Evolutionary conservation across 192 early-diverging fungal genomes (phyloP), one percentile per base, ranked within the genome.

Genomic region (Diversispora eburnea): DNA sequence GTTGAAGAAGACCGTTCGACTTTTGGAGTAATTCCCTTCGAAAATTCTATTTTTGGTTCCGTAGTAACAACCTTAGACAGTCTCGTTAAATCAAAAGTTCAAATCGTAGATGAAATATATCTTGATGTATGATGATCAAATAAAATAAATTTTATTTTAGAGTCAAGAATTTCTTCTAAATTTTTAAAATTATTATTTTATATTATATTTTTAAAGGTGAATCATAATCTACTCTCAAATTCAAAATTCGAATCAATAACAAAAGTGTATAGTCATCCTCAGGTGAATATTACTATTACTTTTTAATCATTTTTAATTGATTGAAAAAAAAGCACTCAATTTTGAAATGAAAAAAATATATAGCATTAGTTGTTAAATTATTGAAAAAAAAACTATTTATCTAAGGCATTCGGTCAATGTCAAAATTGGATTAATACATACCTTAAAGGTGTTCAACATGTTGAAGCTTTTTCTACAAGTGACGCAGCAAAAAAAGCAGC

Each of bases 1-100:
- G 91, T 93, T 1, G 90, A 89, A 75, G 84, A 85, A 8, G 90
- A 90, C 33, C 84, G 83, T 39, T 84, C 88, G 3, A 92, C 90
- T n/a, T 97, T 94, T 74, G 94, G 94, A 6, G 79, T 98, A 65
- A 91, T 98, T 5, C 97, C 97, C 3, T 94, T 95, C 77, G 97
- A 98, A 78, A 98, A 98, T 81, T 97, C 95, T 8, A 92, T 90
- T 19, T 88, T 85, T 81, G 96, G 96, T 49, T 86, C 87, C 10
- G 96, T 98, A 3, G 86, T 89, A 7, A 81, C 90, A 60, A 95
- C 96, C 0, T 80, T 98, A 19, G 95, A 98, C 75, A 77, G 82
- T 58, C 91, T 96, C 72, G 80, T 91, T 48, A 79, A 85, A 33
- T 83, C 83, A 19, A 79, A 89, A 55, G 78, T 90, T 46, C 83